Base-by-base conservation (phyloP, 257 asterid species). In the Sherardia arvensis region DNA sequence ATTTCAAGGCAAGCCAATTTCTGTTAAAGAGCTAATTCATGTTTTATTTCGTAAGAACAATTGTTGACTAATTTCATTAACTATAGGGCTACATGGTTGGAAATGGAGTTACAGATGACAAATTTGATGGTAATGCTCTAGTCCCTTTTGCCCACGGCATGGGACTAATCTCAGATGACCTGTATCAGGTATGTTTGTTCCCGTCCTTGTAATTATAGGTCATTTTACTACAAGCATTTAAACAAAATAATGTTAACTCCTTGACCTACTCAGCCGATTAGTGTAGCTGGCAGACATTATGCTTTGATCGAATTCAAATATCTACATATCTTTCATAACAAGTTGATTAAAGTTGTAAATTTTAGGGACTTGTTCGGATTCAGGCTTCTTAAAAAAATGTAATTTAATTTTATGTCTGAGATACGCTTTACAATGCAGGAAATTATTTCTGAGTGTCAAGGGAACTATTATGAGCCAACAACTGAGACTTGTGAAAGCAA, bases 21-120 rank as follows among this genome's bases (percentile, higher is more conserved):
- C 60, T 32, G 20, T 54, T 64, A 61, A 71, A 67, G 26, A 61
- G 8, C 21, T 60, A 53, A 29, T 65, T 62, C 64, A 57, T 32
- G 26, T 9, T 67, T 61, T 8, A 5, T 59, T 32, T n/a, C 8
- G 4, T 18, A n/a, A 7, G 20, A 30, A 20, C 34, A 55, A 27
- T 38, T 21, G 20, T 71, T 49, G 26, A 56, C 7, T 73, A 45
- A 76, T 15, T 65, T 72, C 26, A 29, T 64, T 36, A 33, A 64
- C 38, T 81, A 70, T 88, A 92, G 99, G 99, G 99, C 66, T 92
- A 92, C 78, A 79, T 89, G 91, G 99, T 92, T 71, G 99, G 99
- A 69, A 92, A 92, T 80, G 99, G 99, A 67, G 94, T 81, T 66
- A 9, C 94, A 21, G 99, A 89, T 79, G 84, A 81, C 0, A 73